Percentiles rank a stretch among this genome's conserved stretches.
These are phyloP conservation scores for Monosporascus sp. DNA, from an alignment of 2,329 filamentous ascomycete species.

Conservation along the genomic window DNA sequence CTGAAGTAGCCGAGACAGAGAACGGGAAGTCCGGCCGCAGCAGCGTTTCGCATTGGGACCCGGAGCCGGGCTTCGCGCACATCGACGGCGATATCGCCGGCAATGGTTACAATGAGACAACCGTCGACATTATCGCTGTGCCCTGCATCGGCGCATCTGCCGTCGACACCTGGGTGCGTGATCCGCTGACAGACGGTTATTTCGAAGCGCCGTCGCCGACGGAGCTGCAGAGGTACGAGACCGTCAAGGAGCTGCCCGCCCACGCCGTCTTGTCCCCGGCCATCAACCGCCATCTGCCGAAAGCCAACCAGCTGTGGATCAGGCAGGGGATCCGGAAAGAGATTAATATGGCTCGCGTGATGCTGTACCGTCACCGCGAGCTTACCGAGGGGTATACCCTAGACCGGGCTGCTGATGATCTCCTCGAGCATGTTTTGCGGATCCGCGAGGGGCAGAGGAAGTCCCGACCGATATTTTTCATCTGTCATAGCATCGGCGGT, in stretches of 20 bases:
- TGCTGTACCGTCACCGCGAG: conserved; percentile 46
- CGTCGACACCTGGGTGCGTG: conserved; percentile 47
- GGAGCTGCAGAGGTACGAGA: conserved; percentile 18
- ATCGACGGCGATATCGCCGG: conserved; percentile 38
- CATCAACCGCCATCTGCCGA: conserved; percentile 25
- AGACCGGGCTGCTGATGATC: conserved; percentile 37
- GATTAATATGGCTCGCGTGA: conserved; percentile 41
- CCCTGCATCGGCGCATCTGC: conserved; percentile 49
- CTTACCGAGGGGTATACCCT: conserved; percentile 36
- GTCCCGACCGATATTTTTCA: conserved; percentile 51
- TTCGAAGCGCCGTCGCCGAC: conserved; percentile 31
- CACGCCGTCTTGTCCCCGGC: conserved; percentile 26
- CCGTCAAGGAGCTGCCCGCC: conserved; percentile 26
- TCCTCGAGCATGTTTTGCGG: conserved; percentile 37
- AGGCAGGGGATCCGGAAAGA: conserved; percentile 45
- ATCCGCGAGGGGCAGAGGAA: conserved; percentile 26
- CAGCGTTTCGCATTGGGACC: conserved; percentile 24
- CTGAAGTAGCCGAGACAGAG: not conserved
- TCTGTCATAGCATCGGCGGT: conserved; percentile 57
- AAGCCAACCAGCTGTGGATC: conserved; percentile 42
- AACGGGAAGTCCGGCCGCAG: conserved; percentile 16
- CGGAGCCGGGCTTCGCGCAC: conserved; percentile 34
- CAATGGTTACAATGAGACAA: conserved; percentile 44
- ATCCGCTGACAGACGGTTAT: conserved; percentile 42
- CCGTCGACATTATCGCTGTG: conserved; percentile 47